Percentiles rank a stretch among this genome's conserved stretches.
These are phyloP conservation scores for Malassezia japonica DNA, from an alignment of 1,284 basidiomycete genomes.

Conservation along the genomic window DNA sequence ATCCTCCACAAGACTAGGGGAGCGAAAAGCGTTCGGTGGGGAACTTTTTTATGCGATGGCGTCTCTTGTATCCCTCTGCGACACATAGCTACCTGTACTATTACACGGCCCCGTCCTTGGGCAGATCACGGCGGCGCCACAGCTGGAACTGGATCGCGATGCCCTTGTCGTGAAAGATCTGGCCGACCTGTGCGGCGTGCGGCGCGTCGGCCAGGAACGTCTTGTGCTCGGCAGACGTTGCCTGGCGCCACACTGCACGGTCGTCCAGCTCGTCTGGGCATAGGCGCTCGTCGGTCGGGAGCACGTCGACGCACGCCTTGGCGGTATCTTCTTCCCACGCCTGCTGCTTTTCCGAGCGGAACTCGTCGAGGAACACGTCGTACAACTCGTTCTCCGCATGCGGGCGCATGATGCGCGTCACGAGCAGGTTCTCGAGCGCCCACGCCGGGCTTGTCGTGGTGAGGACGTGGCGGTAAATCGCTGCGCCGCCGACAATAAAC, in stretches of 20 bases:
- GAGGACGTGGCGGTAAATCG: constrained; percentile 12
- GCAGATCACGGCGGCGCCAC: constrained; percentile 7
- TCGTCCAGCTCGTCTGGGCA: not conserved
- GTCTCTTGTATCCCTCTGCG: too few species aligned
- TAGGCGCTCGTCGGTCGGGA: not conserved
- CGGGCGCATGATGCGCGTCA: constrained; percentile 10
- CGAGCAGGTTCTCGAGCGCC: constrained; percentile 10
- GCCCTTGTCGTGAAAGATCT: constrained; percentile 2
- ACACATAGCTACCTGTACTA: too few species aligned
- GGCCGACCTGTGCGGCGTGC: not conserved
- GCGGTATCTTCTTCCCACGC: constrained; percentile 4
- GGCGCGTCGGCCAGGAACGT: not conserved
- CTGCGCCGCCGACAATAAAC: constrained; percentile 18
- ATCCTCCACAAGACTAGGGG: too few species aligned
- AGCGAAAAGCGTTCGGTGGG: too few species aligned
- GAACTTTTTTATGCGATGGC: too few species aligned
- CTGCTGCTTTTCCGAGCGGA: constrained; percentile 11
- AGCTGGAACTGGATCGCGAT: constrained; percentile 10
- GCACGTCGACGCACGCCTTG: not conserved
- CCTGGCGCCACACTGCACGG: constrained; percentile 5
- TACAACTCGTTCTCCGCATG: not conserved
- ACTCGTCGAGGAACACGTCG: constrained; percentile 15
- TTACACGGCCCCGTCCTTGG: too few species aligned
- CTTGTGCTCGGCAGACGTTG: not conserved
- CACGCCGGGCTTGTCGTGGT: not conserved